phyloP scores from a whole-genome alignment of 139 green algal genomes.

The Spirogloea muscicola region DNA sequence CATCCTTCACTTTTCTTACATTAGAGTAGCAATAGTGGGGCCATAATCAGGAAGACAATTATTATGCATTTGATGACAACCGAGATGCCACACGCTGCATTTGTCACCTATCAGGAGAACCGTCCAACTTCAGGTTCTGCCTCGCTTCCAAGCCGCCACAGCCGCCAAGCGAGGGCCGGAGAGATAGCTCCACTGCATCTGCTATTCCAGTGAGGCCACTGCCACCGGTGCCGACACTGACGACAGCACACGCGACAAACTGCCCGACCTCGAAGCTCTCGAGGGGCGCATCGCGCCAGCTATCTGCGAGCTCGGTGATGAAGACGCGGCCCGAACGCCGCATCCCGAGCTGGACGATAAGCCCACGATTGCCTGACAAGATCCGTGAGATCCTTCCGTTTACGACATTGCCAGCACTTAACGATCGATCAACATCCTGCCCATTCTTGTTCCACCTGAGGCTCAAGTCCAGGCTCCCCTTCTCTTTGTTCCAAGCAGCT shows the following conservation, averaged over 20 bases:
- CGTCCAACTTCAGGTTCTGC: no score
- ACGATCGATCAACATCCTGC: no score
- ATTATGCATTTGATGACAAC: no score
- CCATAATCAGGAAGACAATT: no score
- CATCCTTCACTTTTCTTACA: no score
- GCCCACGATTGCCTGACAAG: constrained; percentile 49
- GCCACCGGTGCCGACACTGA: constrained; percentile 1
- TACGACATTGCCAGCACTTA: constrained; percentile 46
- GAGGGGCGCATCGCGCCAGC: constrained; percentile 28
- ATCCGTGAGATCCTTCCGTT: constrained; percentile 49
- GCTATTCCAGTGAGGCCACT: not conserved
- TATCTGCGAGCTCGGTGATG: constrained; percentile 78
- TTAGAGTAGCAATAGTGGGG: no score
- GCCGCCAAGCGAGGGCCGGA: constrained; percentile 59
- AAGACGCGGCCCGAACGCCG: constrained; percentile 51
- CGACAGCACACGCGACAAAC: constrained; percentile 49
- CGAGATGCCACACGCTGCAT: no score
- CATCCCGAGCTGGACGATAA: constrained; percentile 63
- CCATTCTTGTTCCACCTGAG: no score
- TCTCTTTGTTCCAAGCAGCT: no score
- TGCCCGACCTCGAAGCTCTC: constrained; percentile 34
- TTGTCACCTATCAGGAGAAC: no score
- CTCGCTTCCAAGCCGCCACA: constrained; percentile 9
- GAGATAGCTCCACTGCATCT: constrained; percentile 47
- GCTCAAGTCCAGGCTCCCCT: no score